Conservation (phyloP, 148 eudicot species). For the Camellia lanceoleosa region DNA sequence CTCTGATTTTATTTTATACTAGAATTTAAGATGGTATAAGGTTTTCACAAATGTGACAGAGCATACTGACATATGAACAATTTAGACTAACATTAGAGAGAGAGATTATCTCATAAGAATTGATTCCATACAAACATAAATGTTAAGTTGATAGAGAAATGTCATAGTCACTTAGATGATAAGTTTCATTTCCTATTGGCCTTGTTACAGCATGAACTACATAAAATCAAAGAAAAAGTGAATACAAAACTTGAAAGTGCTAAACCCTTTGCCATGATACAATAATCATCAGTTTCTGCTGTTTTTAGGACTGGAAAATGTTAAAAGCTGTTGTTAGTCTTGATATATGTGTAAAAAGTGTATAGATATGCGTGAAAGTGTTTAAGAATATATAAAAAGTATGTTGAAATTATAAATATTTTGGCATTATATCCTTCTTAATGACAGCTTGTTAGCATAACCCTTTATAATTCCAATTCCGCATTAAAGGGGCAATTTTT, state of each 20-base stretch:
- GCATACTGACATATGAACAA: not conserved
- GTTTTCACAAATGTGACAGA: not conserved
- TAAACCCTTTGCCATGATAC: not conserved
- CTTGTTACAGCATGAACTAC: not conserved
- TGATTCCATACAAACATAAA: not conserved
- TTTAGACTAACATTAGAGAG: no score
- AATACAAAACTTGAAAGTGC: not conserved
- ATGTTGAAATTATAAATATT: no score
- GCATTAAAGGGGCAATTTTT: not conserved
- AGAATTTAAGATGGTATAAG: not conserved
- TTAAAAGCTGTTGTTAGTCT: no score
- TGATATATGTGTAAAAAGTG: no score
- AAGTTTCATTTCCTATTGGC: not conserved
- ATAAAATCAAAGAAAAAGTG: not conserved
- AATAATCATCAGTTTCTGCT: not conserved
- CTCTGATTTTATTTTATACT: conserved; percentile 6
- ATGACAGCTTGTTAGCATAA: no score
- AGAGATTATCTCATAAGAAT: not conserved
- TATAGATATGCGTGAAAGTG: no score
- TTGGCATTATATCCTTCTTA: no score
- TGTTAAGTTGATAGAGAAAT: not conserved
- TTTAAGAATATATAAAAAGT: no score
- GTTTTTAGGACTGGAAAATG: not conserved
- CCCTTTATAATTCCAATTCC: not conserved
- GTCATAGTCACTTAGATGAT: not conserved